Percentiles rank a stretch among this genome's conserved stretches.
These are phyloP conservation scores for Vitis hybrid DNA, from an alignment of 177 flowering plant species.

Conservation along the genomic window DNA sequence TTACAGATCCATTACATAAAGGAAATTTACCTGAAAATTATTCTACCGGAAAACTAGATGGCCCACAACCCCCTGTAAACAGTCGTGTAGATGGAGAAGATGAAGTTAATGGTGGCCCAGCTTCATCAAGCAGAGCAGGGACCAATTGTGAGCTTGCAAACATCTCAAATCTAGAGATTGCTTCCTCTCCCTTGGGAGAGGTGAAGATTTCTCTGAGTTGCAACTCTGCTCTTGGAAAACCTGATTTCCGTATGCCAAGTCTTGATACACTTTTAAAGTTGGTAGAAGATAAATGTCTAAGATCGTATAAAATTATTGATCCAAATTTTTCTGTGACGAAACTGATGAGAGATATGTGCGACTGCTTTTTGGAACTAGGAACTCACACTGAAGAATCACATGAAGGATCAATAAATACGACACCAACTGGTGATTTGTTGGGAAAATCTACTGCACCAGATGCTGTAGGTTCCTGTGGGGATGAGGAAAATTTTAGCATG, in stretches of 20 bases:
- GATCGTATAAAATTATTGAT: constrained; percentile 40
- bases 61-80: constrained; percentile 9
- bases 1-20: constrained; percentile 20
- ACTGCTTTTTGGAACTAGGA: constrained; percentile 53
- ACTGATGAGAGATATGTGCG: constrained; percentile 54
- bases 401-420: constrained; percentile 19
- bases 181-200: constrained; percentile 49
- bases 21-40: constrained; percentile 15
- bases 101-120: constrained; percentile 6
- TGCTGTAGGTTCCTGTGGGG: constrained; percentile 6
- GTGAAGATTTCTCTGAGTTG: constrained; percentile 46
- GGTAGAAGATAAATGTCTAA: constrained; percentile 49
- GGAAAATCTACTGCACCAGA: constrained; percentile 15
- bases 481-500: constrained; percentile 7
- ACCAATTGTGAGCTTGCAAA: constrained; percentile 19
- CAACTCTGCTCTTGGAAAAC: constrained; percentile 27
- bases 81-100: constrained; percentile 11
- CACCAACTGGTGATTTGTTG: constrained; percentile 18
- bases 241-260: constrained; percentile 44
- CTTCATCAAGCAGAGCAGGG: constrained; percentile 21
- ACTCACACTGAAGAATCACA: constrained; percentile 31
- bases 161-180: constrained; percentile 30
- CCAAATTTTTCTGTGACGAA: constrained; percentile 50
- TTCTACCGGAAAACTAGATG: constrained; percentile 11
- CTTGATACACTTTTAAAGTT: constrained; percentile 36